Evolutionary conservation across 345 rosid genomes (phyloP), one percentile per base, ranked within the genome.

Genomic region (Laguncularia racemosa): DNA sequence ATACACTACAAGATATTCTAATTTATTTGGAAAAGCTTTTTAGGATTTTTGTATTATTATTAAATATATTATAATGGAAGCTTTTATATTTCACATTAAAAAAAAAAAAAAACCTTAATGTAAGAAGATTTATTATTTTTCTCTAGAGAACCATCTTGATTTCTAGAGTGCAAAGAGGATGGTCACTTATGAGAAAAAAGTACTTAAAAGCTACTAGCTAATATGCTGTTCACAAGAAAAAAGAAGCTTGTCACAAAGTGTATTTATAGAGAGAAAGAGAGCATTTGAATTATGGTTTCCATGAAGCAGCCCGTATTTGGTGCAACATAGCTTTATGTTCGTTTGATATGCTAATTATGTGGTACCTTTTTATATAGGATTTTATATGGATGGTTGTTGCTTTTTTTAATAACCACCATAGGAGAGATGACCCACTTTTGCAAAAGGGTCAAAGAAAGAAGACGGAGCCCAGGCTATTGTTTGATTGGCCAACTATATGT

Each of bases 311-410:
- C 45, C 44, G 4, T 33, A 4, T 4, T 9, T 9, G 40, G 40
- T 33, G 40, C 58, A 55, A 20, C 58, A 38, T 16, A 6, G 15
- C n/a, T 48, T 48, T 15, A 15, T 49, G 33, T 19, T 16, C 45
- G 4, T 17, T 45, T 40, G 46, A 38, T 52, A 51, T 47, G 55
- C 16, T 20, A 16, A 57, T 26, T 54, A 21, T 58, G 21, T 58
- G 58, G 73, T 73, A 56, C 38, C 67, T 62, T 68, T n/a, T 71
- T 71, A 67, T 61, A 70, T 48, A 13, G 49, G 10, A 44, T 23
- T 18, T 18, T 46, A 23, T 23, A 18, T 48, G 9, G 46, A 48
- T 58, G 58, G 60, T 56, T 63, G 56, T 40, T 50, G 61, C 16
- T 59, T 13, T 64, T 65, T 76, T 65, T 59, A 15, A 20, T 57